Base-by-base conservation (phyloP, 345 rosid genomes). In the Euphorbia tirucalli region DNA sequence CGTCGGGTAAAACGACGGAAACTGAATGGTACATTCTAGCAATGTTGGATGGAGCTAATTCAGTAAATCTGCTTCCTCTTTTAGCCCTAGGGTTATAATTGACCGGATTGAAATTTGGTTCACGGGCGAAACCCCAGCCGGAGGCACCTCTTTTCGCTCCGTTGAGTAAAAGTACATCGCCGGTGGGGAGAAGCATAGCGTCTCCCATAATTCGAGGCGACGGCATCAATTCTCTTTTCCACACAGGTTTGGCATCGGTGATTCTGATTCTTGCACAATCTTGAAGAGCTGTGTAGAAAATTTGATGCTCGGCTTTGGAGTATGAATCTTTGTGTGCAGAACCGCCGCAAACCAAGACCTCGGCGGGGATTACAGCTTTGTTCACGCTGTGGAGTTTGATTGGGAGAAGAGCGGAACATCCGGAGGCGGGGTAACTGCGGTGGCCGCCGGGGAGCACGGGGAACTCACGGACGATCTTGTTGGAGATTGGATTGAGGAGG, bases 391-490 rank as follows among this genome's bases (percentile, higher is more conserved):
- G 58, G 16, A 87, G 87, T 4, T 52, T 80, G 57, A 90, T 25
- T 22, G 84, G 92, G 46, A 95, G 96, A 30, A 95, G 86, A 0
- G 79, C 85, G 0, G 98, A 88, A 77, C 78, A 75, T 11, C 82
- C 99, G 0, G 93, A 80, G 5, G 97, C 88, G 0, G 98, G 98
- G 83, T 90, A 93, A 79, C 71, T 90, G 37, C 98, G 94, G 27
- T 93, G 76, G 2, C 98, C 99, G 0, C 97, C 96, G 0, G 78
- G 75, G 27, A 95, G 91, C 19, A 60, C 74, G 0, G 99, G 97
- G 85, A 75, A 78, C 75, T 95, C 96, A 5, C 69, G 79, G 56
- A 95, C 19, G 69, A 89, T 79, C 32, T 32, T 15, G 74, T 90
- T 85, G 0, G 78, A 49, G 28, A 69, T 74, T 2, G 93, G 89